Evolutionary conservation across 768 basidiomycete genomes (phyloP).

Genomic region (Myochromella boudieri): DNA sequence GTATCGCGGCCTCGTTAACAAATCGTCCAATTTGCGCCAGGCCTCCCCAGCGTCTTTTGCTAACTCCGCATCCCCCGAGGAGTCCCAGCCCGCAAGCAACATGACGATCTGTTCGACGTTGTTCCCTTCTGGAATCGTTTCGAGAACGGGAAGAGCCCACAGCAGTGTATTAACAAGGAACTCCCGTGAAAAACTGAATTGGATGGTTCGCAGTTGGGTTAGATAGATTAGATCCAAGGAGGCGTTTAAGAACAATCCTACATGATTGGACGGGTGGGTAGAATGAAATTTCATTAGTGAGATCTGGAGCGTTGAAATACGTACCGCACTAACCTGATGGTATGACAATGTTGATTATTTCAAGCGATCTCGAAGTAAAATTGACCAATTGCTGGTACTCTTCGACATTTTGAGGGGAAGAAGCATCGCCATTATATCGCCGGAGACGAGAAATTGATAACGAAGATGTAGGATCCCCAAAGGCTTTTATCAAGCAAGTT

Average conservation of each 20-base stretch:
- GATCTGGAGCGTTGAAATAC: too few species aligned
- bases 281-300: too few species aligned
- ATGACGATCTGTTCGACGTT: slow-evolving; percentile 2
- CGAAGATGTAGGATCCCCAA: neutral
- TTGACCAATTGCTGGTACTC: neutral
- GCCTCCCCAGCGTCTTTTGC: neutral
- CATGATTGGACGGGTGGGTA: too few species aligned
- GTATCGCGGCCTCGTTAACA: neutral
- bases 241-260: too few species aligned
- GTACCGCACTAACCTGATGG: too few species aligned
- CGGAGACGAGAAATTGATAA: slow-evolving; percentile 5
- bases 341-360: neutral
- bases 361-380: neutral
- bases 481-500: neutral
- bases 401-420: neutral
- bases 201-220: neutral
- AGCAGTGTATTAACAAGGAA: neutral
- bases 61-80: neutral
- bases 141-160: neutral
- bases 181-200: neutral
- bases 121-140: slow-evolving; percentile 3
- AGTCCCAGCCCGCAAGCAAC: neutral
- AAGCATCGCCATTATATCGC: neutral
- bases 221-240: slow-evolving; percentile 1
- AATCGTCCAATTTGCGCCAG: neutral